phyloP scores from a whole-genome alignment of 257 asterid genomes.

The Plantago major region DNA sequence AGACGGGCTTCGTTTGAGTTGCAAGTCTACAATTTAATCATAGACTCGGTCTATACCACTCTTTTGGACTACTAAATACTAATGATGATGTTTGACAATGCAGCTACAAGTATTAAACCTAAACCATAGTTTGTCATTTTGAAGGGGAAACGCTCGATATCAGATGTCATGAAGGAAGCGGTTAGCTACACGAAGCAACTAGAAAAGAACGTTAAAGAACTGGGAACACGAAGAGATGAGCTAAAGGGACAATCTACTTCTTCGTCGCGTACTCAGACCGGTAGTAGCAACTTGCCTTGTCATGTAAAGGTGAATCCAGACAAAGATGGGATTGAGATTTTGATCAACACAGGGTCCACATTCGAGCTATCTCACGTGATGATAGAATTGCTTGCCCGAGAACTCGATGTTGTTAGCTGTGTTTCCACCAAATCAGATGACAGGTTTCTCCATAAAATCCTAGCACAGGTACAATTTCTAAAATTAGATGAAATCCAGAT shows the following conservation, averaged over 20 bases:
- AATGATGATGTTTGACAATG: not conserved
- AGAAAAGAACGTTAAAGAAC: slow-evolving; percentile 4
- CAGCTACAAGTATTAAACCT: not conserved
- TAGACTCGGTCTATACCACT: too few species aligned
- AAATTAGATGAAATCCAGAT: too few species aligned
- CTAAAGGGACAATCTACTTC: not conserved
- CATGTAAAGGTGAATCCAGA: not conserved
- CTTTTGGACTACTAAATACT: too few species aligned
- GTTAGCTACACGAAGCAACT: slow-evolving; percentile 7
- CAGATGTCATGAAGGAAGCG: slow-evolving; percentile 11
- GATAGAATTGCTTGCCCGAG: slow-evolving; percentile 1
- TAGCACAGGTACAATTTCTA: not conserved
- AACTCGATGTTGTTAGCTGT: slow-evolving; percentile 1
- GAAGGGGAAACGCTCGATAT: slow-evolving; percentile 8
- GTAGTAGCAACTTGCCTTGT: not conserved
- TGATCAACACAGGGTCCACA: not conserved
- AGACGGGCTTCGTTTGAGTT: too few species aligned
- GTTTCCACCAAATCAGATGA: slow-evolving; percentile 1
- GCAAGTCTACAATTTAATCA: too few species aligned
- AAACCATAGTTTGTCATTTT: not conserved
- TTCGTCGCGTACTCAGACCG: not conserved
- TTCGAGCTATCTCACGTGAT: slow-evolving; percentile 11
- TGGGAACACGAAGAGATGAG: slow-evolving; percentile 4
- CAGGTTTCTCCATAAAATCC: slow-evolving; percentile 13
- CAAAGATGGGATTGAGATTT: slow-evolving; percentile 8